Evolutionary conservation across 495 filamentous ascomycete species (phyloP), one percentile per base, ranked within the genome.

Genomic region (Trichoderma parareesei): DNA sequence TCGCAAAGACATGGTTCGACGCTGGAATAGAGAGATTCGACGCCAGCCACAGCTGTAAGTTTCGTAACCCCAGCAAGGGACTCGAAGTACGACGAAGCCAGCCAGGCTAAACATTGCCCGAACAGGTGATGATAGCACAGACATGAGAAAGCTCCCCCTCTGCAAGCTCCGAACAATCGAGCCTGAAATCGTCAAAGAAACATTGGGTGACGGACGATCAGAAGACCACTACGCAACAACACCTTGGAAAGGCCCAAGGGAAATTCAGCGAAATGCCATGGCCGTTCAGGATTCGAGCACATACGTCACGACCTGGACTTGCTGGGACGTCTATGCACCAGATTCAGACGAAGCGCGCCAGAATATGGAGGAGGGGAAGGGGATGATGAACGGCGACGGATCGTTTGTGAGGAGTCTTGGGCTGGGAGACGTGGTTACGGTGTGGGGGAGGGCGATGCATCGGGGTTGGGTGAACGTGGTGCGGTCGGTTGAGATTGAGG

Each of bases 231-330:
- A 35, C 14, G 20, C 7, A 9, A 9, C 1, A 6, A 35, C 53
- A 7, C 53, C 53, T 0, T 37, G 20, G 10, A 37, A 57, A 3
- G 53, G 53, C 27, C 53, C 53, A n/a, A 6, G 27, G 14, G 53
- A 57, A 37, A 57, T 57, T 10, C 53, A 35, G 53, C 53, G 53
- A 1, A 57, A 57, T n/a, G n/a, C n/a, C n/a, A n/a, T n/a, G n/a
- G n/a, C n/a, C n/a, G n/a, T n/a, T n/a, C n/a, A n/a, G n/a, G n/a
- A n/a, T n/a, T n/a, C n/a, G n/a, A n/a, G n/a, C n/a, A n/a, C n/a
- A n/a, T n/a, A n/a, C n/a, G n/a, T 35, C 11, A 14, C 37, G 3
- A 57, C 53, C 4, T 57, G 53, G 53, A 57, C 53, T 1, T 57
- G 53, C 53, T 57, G 53, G 53, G 53, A 57, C 11, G 53, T 57